These are phyloP conservation scores for Hemisphaericaspora xylanilytica DNA, from an alignment of 1,139 yeast genomes.

Conservation along the genomic window DNA sequence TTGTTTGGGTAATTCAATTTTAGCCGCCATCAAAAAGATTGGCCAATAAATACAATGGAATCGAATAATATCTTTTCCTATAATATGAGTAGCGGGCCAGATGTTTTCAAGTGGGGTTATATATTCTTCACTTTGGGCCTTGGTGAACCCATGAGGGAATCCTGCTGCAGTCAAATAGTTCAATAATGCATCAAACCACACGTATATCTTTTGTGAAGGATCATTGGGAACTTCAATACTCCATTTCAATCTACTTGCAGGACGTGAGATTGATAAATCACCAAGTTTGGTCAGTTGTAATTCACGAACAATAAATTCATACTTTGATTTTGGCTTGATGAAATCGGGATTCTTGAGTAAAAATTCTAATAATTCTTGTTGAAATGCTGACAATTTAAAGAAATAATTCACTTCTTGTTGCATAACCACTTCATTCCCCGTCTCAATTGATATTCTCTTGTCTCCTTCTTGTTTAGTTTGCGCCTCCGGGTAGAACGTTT, in stretches of 20 bases:
- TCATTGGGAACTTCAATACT: constrained; percentile 89
- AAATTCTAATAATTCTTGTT: constrained; percentile 48
- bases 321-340: constrained; percentile 62
- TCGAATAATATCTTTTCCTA: constrained; percentile 87
- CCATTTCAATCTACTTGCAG: constrained; percentile 76
- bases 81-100: constrained; percentile 75
- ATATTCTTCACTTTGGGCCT: constrained; percentile 4
- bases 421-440: constrained; percentile 71
- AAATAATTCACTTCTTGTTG: constrained; percentile 85
- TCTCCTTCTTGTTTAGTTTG: constrained; percentile 57
- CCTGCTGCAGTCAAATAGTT: constrained; percentile 80
- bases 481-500: constrained; percentile 84
- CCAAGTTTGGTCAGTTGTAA: constrained; percentile 45
- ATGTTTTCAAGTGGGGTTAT: constrained; percentile 17
- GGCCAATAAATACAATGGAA: constrained; percentile 98
- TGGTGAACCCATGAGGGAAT: constrained; percentile 39
- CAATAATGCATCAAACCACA: constrained; percentile 94
- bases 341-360: constrained; percentile 53
- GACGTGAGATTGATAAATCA: constrained; percentile 86
- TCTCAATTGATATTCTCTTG: constrained; percentile 58
- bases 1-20: constrained; percentile 62
- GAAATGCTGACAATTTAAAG: constrained; percentile 67
- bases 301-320: constrained; percentile 56
- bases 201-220: constrained; percentile 75
- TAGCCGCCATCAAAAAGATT: constrained; percentile 82